A percentile compares a stretch with the other conserved stretches of the same genome.
Conservation (phyloP, 495 filamentous ascomycete genomes). For the Penicillium coprophilum region DNA sequence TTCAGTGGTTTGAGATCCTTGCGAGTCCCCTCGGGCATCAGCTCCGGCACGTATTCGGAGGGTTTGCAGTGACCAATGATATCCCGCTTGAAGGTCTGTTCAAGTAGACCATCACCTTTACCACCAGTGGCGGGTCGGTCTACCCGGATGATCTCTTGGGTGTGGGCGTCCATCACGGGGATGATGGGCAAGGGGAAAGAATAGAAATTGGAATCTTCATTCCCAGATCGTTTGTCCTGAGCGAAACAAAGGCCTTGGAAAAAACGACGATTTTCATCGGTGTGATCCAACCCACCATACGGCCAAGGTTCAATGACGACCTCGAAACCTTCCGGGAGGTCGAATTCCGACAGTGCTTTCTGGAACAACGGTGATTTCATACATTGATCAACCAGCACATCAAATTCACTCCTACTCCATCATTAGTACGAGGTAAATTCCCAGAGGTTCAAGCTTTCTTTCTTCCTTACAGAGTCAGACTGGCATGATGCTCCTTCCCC, state of each 20-base stretch:
- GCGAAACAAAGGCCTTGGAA: conserved; percentile 55
- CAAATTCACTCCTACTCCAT: conserved; percentile 56
- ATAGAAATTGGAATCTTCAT: conserved; percentile 67
- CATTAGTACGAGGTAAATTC: conserved; percentile 23
- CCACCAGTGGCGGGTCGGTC: conserved; percentile 52
- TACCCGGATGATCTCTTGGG: conserved; percentile 60
- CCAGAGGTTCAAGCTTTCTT: neutral
- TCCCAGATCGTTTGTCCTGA: conserved; percentile 38
- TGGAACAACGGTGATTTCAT: conserved; percentile 61
- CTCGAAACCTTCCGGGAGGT: conserved; percentile 61
- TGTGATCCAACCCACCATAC: conserved; percentile 60
- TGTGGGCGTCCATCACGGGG: conserved; percentile 70
- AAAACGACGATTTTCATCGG: conserved; percentile 55
- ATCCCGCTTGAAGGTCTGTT: conserved; percentile 50
- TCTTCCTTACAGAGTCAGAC: conserved; percentile 54
- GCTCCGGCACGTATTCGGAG: conserved; percentile 69
- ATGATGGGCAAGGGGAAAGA: conserved; percentile 76
- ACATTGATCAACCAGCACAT: conserved; percentile 60
- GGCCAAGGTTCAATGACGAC: conserved; percentile 72
- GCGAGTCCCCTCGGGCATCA: conserved; percentile 56
- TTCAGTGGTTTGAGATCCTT: conserved; percentile 76
- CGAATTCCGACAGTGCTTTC: conserved; percentile 57
- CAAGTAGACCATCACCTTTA: conserved; percentile 39
- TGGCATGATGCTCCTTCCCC: conserved; percentile 59
- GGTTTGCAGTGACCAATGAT: conserved; percentile 47